phyloP scores from a whole-genome alignment of 495 filamentous ascomycete species.

The Patellaria atrata region DNA sequence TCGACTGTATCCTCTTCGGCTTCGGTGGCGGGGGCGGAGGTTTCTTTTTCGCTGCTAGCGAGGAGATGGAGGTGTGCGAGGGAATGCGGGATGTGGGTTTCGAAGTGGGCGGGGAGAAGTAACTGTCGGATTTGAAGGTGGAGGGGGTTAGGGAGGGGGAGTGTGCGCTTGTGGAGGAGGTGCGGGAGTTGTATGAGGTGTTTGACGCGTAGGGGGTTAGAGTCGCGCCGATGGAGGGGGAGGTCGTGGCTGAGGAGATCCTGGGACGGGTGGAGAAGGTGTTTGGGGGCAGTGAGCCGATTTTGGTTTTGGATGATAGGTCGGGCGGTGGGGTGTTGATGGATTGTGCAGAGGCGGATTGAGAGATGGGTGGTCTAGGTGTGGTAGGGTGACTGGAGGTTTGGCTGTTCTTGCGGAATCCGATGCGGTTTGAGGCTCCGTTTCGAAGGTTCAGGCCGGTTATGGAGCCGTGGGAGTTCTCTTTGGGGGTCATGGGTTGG shows the following conservation, averaged over 20 bases:
- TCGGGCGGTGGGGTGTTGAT: not conserved
- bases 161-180: no score
- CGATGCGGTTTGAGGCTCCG: no score
- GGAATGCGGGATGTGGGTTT: conserved; percentile 6
- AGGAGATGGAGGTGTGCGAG: conserved; percentile 8
- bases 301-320: not conserved
- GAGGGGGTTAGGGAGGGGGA: conserved; percentile 1
- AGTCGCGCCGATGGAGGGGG: no score
- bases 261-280: no score
- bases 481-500: conserved; percentile 35
- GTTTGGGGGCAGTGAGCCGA: no score
- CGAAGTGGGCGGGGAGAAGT: conserved; percentile 2
- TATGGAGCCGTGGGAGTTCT: no score
- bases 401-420: no score
- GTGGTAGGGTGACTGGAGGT: no score
- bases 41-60: conserved; percentile 37
- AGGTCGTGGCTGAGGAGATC: no score
- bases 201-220: no score
- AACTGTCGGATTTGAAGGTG: conserved; percentile 1
- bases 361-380: no score
- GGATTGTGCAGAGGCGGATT: not conserved
- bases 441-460: conserved; percentile 4
- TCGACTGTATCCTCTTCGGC: conserved; percentile 36
- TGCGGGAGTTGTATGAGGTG: no score
- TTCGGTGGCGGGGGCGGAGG: conserved; percentile 60